Base-by-base conservation (phyloP, 164 flowering plant species). In the Sextonia rubra region DNA sequence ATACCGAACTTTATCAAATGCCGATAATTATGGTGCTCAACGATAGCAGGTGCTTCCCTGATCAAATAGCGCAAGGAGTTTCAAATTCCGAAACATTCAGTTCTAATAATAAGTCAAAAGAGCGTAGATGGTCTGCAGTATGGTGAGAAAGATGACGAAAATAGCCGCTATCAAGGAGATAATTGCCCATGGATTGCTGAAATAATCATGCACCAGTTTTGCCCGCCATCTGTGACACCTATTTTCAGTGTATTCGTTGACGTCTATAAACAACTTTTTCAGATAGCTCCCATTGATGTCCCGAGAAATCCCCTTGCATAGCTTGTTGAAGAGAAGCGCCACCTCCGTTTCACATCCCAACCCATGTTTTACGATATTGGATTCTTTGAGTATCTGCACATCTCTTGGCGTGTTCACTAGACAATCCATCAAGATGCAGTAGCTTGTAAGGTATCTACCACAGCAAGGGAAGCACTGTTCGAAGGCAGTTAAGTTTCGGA, bases 401-500 rank as follows among this genome's bases (percentile, higher is more conserved):
- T 82, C 85, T 2, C 17, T 23, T 0, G 71, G 56, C 0, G 76
- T 66, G 66, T 75, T 67, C 4, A 79, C 74, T 12, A 79, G 78
- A 47, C 82, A 77, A 30, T 77, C 76, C 75, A 82, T 60, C 70
- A 79, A 71, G 12, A 69, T 56, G 5, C 67, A 66, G 23, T 82
- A 79, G 7, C 69, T 29, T 11, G 82, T 82, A 29, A 79, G 23
- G 72, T 75, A 75, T 17, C 64, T 70, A 11, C 72, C 9, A 73
- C 75, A 70, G 24, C 71, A 71, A 12, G 7, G 22, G 66, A 75
- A 47, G 17, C 76, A 77, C 20, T 82, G 79, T 49, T 82, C 80
- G 17, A 73, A 75, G 18, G 77, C 80, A 49, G 75, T 77, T 9
- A 78, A 76, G 26, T 82, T 82, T 12, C 68, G 74, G 32, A 82